Conservation (phyloP, 768 basidiomycete genomes). For the Leucogyrophana mollusca region DNA sequence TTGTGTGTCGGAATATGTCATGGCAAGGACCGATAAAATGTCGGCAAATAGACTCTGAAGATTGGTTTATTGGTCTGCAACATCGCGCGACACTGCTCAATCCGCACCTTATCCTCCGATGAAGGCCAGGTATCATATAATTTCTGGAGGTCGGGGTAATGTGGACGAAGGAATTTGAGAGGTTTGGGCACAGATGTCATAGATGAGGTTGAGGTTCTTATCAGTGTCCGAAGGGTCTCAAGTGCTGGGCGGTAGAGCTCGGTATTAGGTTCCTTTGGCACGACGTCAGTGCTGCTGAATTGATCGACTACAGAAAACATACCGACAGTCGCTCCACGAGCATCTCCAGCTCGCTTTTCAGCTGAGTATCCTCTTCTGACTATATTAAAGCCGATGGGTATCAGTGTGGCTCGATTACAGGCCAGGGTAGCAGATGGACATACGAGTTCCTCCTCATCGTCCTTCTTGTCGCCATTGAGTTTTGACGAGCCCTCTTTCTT, state of each 20-base stretch:
- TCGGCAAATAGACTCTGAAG: slow-evolving; percentile 89
- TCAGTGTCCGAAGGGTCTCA: slow-evolving; percentile 90
- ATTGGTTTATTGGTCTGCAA: slow-evolving; percentile 3
- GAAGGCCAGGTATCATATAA: slow-evolving; percentile 80
- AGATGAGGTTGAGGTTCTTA: slow-evolving; percentile 94
- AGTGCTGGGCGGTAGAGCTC: slow-evolving; percentile 85
- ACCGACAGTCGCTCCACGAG: slow-evolving; percentile 92
- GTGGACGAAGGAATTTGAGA: slow-evolving; percentile 94
- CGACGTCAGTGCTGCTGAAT: slow-evolving; percentile 13
- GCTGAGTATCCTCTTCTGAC: slow-evolving; percentile 95
- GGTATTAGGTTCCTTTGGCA: slow-evolving; percentile 78
- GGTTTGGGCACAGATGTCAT: slow-evolving; percentile 99
- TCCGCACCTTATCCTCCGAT: slow-evolving; percentile 72
- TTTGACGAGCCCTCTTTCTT: slow-evolving; percentile 60
- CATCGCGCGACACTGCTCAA: background rate
- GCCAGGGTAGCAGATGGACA: slow-evolving; percentile 36
- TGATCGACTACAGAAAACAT: slow-evolving; percentile 16
- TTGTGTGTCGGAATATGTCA: slow-evolving; percentile 99
- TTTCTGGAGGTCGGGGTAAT: slow-evolving; percentile 83
- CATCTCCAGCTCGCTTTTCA: slow-evolving; percentile 96
- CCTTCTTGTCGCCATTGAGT: slow-evolving; percentile 49
- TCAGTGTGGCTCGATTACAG: too few species aligned
- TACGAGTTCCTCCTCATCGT: slow-evolving; percentile 74
- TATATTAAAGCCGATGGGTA: slow-evolving; percentile 28
- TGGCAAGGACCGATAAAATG: slow-evolving; percentile 95